Evolutionary conservation across 768 basidiomycete genomes (phyloP).

Genomic region (Phallus indusiatus): DNA sequence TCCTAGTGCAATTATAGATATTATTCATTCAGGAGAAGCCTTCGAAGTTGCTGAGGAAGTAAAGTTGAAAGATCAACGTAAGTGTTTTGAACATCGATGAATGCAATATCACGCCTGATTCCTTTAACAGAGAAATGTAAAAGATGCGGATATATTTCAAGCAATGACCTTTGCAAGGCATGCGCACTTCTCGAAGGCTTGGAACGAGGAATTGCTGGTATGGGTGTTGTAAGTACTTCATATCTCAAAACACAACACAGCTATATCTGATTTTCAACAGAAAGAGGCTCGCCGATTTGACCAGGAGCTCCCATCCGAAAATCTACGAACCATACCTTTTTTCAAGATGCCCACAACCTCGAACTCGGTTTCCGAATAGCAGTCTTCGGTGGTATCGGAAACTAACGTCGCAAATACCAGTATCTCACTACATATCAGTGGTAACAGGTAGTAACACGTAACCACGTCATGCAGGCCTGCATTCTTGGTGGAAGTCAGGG

Average conservation of each 20-base stretch:
- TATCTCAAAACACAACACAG: not conserved
- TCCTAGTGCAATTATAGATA: slow-evolving; percentile 94
- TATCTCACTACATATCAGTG: not conserved
- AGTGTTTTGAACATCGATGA: slow-evolving; percentile 21
- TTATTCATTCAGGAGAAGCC: slow-evolving; percentile 92
- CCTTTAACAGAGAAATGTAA: slow-evolving; percentile 66
- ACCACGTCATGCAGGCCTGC: not conserved
- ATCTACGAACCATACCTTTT: slow-evolving; percentile 68
- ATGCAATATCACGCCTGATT: slow-evolving; percentile 4
- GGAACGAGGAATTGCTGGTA: slow-evolving; percentile 62
- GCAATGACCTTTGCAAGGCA: slow-evolving; percentile 94
- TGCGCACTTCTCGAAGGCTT: slow-evolving; percentile 86
- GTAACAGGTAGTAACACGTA: too few species aligned
- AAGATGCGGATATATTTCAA: slow-evolving; percentile 92
- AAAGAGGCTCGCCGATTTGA: slow-evolving; percentile 60
- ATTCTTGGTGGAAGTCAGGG: not conserved
- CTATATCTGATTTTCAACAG: slow-evolving; percentile 26
- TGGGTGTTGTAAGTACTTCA: slow-evolving; percentile 20
- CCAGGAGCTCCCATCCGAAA: slow-evolving; percentile 52
- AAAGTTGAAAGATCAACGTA: slow-evolving; percentile 84
- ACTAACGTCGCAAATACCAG: too few species aligned
- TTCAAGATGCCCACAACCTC: slow-evolving; percentile 34
- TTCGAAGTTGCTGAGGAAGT: slow-evolving; percentile 81
- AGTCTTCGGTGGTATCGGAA: not conserved
- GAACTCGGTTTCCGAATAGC: not conserved